These are phyloP conservation scores for Xylaria grammica DNA, from an alignment of 495 filamentous ascomycete species.

Conservation along the genomic window DNA sequence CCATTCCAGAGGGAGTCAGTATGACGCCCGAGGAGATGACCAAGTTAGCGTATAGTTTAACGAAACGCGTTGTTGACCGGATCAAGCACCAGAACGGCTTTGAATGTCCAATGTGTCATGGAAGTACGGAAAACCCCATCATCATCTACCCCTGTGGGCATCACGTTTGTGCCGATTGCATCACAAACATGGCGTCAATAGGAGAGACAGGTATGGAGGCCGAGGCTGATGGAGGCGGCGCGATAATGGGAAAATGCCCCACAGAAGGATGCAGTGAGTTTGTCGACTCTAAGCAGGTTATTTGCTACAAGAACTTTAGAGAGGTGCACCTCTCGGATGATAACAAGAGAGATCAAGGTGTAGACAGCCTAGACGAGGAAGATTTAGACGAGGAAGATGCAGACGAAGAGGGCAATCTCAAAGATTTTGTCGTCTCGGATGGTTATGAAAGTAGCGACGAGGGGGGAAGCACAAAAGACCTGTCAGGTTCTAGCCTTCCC, in stretches of 20 bases:
- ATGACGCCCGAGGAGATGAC: conserved; percentile 62
- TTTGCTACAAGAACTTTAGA: conserved; percentile 75
- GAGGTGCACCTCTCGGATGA: conserved; percentile 68
- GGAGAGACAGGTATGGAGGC: conserved; percentile 62
- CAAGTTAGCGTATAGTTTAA: conserved; percentile 68
- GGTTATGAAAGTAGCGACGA: conserved; percentile 43
- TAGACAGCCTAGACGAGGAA: conserved; percentile 38
- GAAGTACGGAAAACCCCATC: conserved; percentile 72
- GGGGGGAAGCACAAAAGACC: background rate
- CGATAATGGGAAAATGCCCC: conserved; percentile 60
- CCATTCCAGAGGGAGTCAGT: conserved; percentile 52
- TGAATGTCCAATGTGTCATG: conserved; percentile 82
- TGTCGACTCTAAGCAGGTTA: conserved; percentile 69
- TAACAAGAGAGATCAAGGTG: conserved; percentile 37
- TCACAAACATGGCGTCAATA: conserved; percentile 72
- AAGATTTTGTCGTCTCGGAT: conserved; percentile 64
- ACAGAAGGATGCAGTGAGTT: conserved; percentile 64
- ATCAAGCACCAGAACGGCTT: conserved; percentile 65
- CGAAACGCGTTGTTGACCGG: conserved; percentile 65
- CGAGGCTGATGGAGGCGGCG: conserved; percentile 42
- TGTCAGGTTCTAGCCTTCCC: background rate
- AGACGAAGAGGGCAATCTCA: conserved; percentile 54
- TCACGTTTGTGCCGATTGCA: conserved; percentile 78
- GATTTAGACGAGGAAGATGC: conserved; percentile 47
- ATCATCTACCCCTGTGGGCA: conserved; percentile 90